Evolutionary conservation across 768 basidiomycete genomes (phyloP).

Genomic region (Pleurotus ostreatus): DNA sequence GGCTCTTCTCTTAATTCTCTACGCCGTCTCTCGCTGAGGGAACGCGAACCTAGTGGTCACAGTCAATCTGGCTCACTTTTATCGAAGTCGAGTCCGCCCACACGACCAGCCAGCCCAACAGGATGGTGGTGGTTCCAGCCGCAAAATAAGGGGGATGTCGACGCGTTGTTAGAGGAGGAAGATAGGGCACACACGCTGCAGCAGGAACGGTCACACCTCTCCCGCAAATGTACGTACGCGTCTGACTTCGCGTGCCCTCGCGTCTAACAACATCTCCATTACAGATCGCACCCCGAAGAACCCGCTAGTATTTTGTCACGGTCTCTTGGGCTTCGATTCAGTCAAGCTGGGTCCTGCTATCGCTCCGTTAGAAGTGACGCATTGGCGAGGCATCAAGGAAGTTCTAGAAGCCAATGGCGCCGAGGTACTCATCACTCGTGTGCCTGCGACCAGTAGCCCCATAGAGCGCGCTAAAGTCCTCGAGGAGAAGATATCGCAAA

Average conservation of each 20-base stretch:
- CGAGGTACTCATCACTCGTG: constrained; percentile 89
- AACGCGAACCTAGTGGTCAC: constrained; percentile 25
- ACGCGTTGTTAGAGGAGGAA: constrained; percentile 45
- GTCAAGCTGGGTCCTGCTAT: constrained; percentile 75
- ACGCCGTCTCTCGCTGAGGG: constrained; percentile 38
- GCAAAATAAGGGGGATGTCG: constrained; percentile 41
- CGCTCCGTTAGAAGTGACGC: constrained; percentile 80
- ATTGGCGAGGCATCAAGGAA: constrained; percentile 97
- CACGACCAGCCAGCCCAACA: constrained; percentile 15
- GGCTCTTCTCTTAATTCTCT: constrained; percentile 57
- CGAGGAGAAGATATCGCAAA: constrained; percentile 73
- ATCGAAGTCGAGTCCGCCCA: constrained; percentile 10
- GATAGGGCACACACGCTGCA: constrained; percentile 47
- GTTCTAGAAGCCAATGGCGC: constrained; percentile 84
- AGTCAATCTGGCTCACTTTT: constrained; percentile 18
- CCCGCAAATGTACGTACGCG: constrained; percentile 55
- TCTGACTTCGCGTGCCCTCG: constrained; percentile 8
- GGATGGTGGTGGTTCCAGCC: constrained; percentile 52
- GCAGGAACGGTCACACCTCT: constrained; percentile 40
- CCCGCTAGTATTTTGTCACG: constrained; percentile 94
- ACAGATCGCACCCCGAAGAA: constrained; percentile 75
- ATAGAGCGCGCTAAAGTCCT: constrained; percentile 87
- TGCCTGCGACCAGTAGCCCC: constrained; percentile 89
- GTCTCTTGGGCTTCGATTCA: constrained; percentile 85
- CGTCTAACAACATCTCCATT: background rate